phyloP scores from a whole-genome alignment of 148 eudicot genomes.

The Fagopyrum esculentum region DNA sequence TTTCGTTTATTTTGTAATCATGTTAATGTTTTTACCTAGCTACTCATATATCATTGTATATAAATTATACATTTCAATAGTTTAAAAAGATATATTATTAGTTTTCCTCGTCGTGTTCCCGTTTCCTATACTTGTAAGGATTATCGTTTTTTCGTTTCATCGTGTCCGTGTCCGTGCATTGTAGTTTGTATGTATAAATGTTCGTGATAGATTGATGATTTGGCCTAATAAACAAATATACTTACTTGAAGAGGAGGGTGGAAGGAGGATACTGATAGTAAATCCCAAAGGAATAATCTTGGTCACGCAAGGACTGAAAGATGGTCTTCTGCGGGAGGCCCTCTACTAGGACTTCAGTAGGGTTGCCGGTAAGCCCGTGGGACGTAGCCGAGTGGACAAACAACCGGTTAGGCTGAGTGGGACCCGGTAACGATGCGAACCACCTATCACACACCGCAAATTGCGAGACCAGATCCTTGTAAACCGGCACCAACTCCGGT shows the following conservation, averaged over 20 bases:
- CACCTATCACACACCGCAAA: conserved; percentile 67
- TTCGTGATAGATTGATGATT: no score
- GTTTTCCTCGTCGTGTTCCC: no score
- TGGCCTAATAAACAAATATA: no score
- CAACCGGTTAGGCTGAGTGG: conserved; percentile 28
- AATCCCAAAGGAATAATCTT: conserved; percentile 21
- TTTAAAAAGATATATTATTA: no score
- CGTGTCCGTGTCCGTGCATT: no score
- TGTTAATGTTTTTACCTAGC: no score
- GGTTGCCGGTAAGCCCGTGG: conserved; percentile 23
- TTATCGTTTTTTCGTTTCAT: no score
- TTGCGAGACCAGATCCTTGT: conserved; percentile 50
- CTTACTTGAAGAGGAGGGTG: conserved; percentile 28
- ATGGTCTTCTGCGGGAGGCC: conserved; percentile 30
- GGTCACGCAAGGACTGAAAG: conserved; percentile 22
- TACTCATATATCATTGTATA: no score
- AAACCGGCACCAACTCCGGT: conserved; percentile 56
- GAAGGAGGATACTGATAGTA: conserved; percentile 25
- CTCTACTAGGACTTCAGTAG: conserved; percentile 13
- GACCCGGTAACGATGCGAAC: conserved; percentile 26
- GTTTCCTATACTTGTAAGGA: no score
- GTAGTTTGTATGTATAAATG: no score
- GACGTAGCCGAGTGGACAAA: conserved; percentile 30
- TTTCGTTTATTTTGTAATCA: no score
- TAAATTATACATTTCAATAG: no score